phyloP scores from a whole-genome alignment of 1,139 yeast genomes.

The Yamadazyma kanchanaburiensis region DNA sequence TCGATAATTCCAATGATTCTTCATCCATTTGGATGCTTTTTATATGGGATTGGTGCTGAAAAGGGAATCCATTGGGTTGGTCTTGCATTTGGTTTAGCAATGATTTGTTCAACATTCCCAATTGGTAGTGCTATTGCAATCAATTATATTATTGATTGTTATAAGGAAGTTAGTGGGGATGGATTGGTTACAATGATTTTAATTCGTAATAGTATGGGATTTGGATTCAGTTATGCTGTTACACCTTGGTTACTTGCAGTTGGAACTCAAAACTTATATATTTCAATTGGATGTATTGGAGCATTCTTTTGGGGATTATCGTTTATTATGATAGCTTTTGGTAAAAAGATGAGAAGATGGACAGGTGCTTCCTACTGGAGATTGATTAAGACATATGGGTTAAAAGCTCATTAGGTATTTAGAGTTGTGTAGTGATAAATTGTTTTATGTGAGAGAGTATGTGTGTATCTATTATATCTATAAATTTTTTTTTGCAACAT shows the following conservation, averaged over 20 bases:
- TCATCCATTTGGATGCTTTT: conserved; percentile 16
- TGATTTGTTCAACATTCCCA: conserved; percentile 19
- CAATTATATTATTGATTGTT: conserved; percentile 19
- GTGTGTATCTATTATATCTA: too few species aligned
- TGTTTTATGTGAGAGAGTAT: too few species aligned
- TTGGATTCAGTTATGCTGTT: conserved; percentile 20
- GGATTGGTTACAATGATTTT: conserved; percentile 20
- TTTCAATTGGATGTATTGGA: conserved; percentile 20
- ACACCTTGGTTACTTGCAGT: conserved; percentile 20
- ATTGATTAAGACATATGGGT: conserved; percentile 18
- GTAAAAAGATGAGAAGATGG: conserved; percentile 18
- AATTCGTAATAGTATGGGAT: conserved; percentile 20
- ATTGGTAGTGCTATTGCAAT: conserved; percentile 21
- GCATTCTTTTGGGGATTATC: conserved; percentile 20
- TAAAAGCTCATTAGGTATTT: conserved; percentile 17
- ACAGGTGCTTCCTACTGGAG: conserved; percentile 20
- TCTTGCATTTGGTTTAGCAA: conserved; percentile 19
- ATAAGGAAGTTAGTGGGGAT: conserved; percentile 19
- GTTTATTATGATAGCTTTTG: conserved; percentile 20
- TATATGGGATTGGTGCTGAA: conserved; percentile 21
- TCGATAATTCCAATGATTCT: conserved; percentile 21
- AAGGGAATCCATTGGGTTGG: conserved; percentile 23
- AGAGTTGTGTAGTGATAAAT: too few species aligned
- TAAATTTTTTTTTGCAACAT: too few species aligned
- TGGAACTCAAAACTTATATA: conserved; percentile 19